Evolutionary conservation across 2,329 filamentous ascomycete genomes (phyloP).

Genomic region (Botrytis fabae): DNA sequence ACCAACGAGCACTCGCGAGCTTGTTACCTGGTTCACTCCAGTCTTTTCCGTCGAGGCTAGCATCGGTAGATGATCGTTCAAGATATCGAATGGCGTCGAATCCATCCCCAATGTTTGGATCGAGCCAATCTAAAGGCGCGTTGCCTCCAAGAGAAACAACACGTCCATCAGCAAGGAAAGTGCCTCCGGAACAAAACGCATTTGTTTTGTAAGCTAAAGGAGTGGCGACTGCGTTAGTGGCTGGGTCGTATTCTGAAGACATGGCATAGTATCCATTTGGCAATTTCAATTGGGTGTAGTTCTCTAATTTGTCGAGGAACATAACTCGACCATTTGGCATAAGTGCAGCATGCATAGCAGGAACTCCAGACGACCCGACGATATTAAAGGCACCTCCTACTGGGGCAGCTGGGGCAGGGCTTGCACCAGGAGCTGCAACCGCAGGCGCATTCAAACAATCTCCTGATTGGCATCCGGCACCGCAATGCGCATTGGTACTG

Average conservation of each 20-base stretch:
- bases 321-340: constrained; percentile 59
- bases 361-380: constrained; percentile 59
- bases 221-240: constrained; percentile 46
- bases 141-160: constrained; percentile 59
- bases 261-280: constrained; percentile 58
- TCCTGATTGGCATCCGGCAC: constrained; percentile 57
- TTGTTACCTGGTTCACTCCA: constrained; percentile 59
- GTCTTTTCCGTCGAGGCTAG: constrained; percentile 47
- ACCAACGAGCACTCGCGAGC: constrained; percentile 58
- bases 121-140: constrained; percentile 54
- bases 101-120: constrained; percentile 59
- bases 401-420: constrained; percentile 47
- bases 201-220: constrained; percentile 56
- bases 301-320: constrained; percentile 64
- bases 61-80: constrained; percentile 48
- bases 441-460: constrained; percentile 48
- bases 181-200: constrained; percentile 61
- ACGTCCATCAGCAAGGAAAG: constrained; percentile 57
- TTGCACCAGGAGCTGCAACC: constrained; percentile 39
- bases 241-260: constrained; percentile 59
- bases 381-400: constrained; percentile 50
- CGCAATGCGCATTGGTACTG: constrained; percentile 51
- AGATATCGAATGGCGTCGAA: constrained; percentile 59
- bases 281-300: constrained; percentile 58
- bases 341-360: constrained; percentile 61